Percentiles rank a stretch among this genome's conserved stretches.
phyloP scores from a whole-genome alignment of 768 basidiomycete species.

The Antrodiella citrinella region DNA sequence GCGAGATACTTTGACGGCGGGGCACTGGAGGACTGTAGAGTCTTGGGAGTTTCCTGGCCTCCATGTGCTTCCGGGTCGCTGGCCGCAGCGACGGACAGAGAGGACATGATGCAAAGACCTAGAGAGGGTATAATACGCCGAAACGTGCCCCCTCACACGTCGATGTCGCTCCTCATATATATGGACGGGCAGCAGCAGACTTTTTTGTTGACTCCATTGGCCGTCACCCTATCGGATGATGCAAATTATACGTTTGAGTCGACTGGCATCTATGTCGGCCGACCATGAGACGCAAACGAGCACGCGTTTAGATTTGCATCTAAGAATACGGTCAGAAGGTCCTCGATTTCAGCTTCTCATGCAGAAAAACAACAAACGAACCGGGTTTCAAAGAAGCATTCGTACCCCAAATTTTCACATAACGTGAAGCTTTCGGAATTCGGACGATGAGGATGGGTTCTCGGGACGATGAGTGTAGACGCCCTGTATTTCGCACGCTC shows the following conservation, averaged over 20 bases:
- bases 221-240: no score
- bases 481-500: no score
- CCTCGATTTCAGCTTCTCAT: no score
- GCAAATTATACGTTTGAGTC: neutral
- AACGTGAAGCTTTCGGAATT: no score
- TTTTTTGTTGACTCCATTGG: no score
- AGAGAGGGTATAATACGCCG: neutral
- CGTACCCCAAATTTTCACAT: no score
- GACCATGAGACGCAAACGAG: neutral
- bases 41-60: neutral
- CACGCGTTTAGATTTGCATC: neutral
- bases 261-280: neutral
- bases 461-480: no score
- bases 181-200: neutral
- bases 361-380: no score
- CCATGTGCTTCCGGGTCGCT: neutral
- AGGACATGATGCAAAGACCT: neutral
- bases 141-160: neutral
- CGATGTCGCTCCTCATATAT: neutral
- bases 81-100: neutral
- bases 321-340: neutral
- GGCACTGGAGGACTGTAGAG: no score
- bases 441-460: no score
- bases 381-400: no score
- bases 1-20: constrained; percentile 1